Conservation (phyloP, 2,329 filamentous ascomycete species). For the Massarina eburnea region DNA sequence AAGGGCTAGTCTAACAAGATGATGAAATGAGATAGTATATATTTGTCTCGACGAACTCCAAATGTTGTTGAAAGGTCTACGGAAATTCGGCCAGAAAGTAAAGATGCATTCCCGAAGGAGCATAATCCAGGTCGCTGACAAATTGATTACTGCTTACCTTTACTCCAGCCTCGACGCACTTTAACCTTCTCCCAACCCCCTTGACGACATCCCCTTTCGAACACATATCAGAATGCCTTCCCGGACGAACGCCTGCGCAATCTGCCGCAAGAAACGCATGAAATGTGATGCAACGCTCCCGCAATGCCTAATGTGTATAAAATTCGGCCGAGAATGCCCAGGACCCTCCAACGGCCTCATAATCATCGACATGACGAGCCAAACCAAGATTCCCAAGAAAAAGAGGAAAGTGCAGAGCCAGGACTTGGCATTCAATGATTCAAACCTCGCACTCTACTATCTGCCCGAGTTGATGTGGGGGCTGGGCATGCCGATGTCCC, state of each 20-base stretch:
- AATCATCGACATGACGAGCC: conserved; percentile 34
- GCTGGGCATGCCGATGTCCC: conserved; percentile 14
- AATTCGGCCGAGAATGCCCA: conserved; percentile 24
- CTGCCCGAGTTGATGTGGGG: conserved; percentile 3
- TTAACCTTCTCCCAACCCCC: background rate
- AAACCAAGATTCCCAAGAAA: conserved; percentile 8
- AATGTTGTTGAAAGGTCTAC: no score
- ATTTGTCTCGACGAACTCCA: background rate
- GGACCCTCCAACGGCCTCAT: conserved; percentile 28
- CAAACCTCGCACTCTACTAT: background rate
- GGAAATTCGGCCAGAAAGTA: no score
- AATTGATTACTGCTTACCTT: no score
- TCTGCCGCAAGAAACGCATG: conserved; percentile 36
- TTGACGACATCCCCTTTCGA: background rate
- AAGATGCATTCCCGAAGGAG: no score
- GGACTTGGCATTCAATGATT: no score
- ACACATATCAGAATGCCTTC: conserved; percentile 17
- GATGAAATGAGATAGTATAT: background rate
- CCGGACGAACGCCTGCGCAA: conserved; percentile 28
- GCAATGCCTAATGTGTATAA: conserved; percentile 33
- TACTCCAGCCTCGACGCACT: background rate
- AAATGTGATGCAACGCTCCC: conserved; percentile 36
- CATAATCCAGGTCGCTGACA: no score
- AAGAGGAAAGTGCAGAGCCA: conserved; percentile 13
- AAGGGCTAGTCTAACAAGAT: background rate